Evolutionary conservation across 73 alveolate genomes (phyloP), one percentile per base, ranked within the genome.

Genomic region (Paramecium pentaurelia): DNA sequence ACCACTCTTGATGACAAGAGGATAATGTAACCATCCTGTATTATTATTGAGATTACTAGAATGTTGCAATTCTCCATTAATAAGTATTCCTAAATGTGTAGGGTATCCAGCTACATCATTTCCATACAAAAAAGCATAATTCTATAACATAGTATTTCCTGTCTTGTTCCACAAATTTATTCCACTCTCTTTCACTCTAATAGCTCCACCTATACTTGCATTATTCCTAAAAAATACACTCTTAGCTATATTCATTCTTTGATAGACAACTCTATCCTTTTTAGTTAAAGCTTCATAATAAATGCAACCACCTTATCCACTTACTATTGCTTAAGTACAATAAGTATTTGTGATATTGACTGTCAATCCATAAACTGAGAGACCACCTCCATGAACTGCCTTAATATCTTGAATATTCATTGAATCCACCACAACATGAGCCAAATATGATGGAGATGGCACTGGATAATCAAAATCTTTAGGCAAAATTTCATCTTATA

Each of bases 171-270:
- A 45, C 20, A 47, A 40, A 36, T 68, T 42, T 7, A 83, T 77
- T 14, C 77, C 91, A 38, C 91, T 73, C 59, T 71, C 86, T 83
- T 40, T 71, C n/a, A 71, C 91, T 71, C 80, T 71, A 27, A 89
- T 71, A 58, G 94, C 94, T n/a, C 94, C 94, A 58, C 94, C 94
- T 1, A 89, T 71, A 47, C 91, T 71, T 6, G 94, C 94, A 89
- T 71, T 70, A 89, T 89, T 89, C 20, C 45, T 89, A 20, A 45
- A 64, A 37, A 89, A 89, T 11, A 80, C 75, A 49, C 91, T 80
- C 3, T 10, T 80, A 45, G 44, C 71, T 4, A 80, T 1, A 44
- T 44, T 80, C 4, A 80, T 14, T 27, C 91, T 80, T 27, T 80
- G 30, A 47, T 32, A 80, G 10, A 80, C 91, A 9, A 42, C 32